Evolutionary conservation across 2,329 filamentous ascomycete species (phyloP).

Genomic region (Neurospora sp.): DNA sequence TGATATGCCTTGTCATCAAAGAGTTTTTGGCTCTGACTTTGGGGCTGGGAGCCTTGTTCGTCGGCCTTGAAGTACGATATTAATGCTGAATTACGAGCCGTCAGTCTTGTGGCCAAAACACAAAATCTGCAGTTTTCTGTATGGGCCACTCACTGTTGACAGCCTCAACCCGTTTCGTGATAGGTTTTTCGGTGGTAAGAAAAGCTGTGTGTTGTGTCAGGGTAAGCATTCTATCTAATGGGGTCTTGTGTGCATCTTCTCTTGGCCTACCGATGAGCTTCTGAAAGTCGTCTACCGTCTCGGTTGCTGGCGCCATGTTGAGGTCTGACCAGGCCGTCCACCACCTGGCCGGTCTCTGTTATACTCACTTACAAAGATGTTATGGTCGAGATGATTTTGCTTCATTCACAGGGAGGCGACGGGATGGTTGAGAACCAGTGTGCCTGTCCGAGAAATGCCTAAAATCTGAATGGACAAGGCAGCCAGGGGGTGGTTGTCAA

Average conservation of each 20-base stretch:
- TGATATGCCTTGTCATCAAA: conserved; percentile 73
- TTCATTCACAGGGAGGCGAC: background rate
- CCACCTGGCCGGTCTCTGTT: background rate
- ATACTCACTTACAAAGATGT: background rate
- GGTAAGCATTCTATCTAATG: background rate
- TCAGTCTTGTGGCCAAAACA: background rate
- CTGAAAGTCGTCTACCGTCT: conserved; percentile 11
- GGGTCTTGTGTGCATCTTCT: background rate
- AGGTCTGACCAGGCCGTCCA: background rate
- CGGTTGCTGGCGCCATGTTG: conserved; percentile 12
- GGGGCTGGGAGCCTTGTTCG: conserved; percentile 13
- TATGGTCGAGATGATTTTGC: background rate
- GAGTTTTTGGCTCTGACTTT: conserved; percentile 12
- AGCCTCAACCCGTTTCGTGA: conserved; percentile 13
- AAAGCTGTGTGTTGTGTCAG: conserved; percentile 7
- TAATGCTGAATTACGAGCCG: conserved; percentile 8
- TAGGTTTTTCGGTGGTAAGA: conserved; percentile 7
- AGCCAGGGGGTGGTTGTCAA: background rate
- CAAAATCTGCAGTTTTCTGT: background rate
- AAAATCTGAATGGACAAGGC: background rate
- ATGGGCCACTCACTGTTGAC: conserved; percentile 13
- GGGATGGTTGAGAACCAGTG: background rate
- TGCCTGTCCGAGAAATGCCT: background rate
- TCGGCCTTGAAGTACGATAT: conserved; percentile 14
- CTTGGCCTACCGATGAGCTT: conserved; percentile 13